phyloP scores from a whole-genome alignment of 2,329 filamentous ascomycete species.

The Fusarium lateritium region DNA sequence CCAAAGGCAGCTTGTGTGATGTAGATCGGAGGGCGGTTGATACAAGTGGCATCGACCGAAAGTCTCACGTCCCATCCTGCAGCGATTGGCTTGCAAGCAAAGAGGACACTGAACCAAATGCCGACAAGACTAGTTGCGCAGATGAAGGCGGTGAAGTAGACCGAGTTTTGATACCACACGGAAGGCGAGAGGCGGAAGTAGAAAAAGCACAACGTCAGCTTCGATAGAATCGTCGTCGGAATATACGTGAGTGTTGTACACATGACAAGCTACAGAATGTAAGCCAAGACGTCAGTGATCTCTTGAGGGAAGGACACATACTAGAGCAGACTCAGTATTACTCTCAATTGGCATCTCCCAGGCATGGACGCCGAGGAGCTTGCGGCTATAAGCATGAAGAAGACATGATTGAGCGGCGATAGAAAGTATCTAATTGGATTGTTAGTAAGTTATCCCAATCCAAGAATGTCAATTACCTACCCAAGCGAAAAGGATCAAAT shows the following conservation, averaged over 20 bases:
- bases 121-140: conserved; percentile 5
- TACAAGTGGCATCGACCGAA: not conserved
- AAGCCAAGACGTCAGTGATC: not conserved
- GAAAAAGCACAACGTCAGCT: conserved; percentile 26
- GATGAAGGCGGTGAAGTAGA: conserved; percentile 6
- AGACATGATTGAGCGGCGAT: conserved; percentile 29
- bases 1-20: conserved; percentile 22
- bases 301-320: not conserved
- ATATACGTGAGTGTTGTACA: conserved; percentile 14
- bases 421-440: not conserved
- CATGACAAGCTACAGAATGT: conserved; percentile 10
- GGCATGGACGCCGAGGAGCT: conserved; percentile 16
- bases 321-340: conserved; percentile 6
- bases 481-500: conserved; percentile 20
- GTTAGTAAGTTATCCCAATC: not conserved
- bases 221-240: conserved; percentile 19
- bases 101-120: conserved; percentile 22
- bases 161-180: conserved; percentile 18
- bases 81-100: conserved; percentile 7
- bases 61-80: conserved; percentile 20
- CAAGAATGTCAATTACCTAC: fast-evolving
- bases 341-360: conserved; percentile 25
- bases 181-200: conserved; percentile 24
- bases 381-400: conserved; percentile 10
- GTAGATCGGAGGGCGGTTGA: conserved; percentile 21